Conservation (phyloP, 2,329 filamentous ascomycete genomes). For the Calycina herbarum region DNA sequence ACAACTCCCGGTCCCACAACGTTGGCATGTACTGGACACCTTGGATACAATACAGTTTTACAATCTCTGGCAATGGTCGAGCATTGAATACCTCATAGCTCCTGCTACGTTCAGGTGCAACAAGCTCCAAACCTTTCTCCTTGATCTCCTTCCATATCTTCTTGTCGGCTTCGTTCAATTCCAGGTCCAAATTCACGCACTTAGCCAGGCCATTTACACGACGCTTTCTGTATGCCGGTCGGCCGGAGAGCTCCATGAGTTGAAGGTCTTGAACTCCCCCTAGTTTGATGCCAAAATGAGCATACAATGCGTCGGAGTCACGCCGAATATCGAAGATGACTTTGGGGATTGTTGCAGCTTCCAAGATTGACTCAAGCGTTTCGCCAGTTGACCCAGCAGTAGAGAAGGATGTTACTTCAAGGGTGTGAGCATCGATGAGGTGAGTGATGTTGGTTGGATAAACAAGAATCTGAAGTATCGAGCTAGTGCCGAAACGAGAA, state of each 20-base stretch:
- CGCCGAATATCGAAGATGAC: not conserved
- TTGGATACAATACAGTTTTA: not conserved
- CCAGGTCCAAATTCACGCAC: not conserved
- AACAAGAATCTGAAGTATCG: not conserved
- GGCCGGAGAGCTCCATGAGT: not conserved
- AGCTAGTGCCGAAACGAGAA: not conserved
- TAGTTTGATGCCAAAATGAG: not conserved
- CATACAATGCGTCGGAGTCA: not conserved
- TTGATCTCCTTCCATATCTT: not conserved
- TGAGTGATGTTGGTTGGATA: not conserved
- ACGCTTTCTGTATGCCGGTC: not conserved
- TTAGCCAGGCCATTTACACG: not conserved
- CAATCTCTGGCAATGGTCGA: not conserved
- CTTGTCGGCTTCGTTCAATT: not conserved
- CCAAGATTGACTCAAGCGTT: not conserved
- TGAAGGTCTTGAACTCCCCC: not conserved
- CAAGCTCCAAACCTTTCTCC: not conserved
- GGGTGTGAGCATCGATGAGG: not conserved
- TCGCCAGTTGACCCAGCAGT: not conserved
- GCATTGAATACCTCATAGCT: not conserved
- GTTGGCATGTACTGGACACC: not conserved
- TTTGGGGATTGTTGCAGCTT: not conserved
- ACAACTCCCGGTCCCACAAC: not conserved
- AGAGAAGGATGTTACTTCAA: not conserved
- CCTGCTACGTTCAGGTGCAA: not conserved